Conservation (phyloP, 805 yeast species). For the Candida jianshihensis region DNA sequence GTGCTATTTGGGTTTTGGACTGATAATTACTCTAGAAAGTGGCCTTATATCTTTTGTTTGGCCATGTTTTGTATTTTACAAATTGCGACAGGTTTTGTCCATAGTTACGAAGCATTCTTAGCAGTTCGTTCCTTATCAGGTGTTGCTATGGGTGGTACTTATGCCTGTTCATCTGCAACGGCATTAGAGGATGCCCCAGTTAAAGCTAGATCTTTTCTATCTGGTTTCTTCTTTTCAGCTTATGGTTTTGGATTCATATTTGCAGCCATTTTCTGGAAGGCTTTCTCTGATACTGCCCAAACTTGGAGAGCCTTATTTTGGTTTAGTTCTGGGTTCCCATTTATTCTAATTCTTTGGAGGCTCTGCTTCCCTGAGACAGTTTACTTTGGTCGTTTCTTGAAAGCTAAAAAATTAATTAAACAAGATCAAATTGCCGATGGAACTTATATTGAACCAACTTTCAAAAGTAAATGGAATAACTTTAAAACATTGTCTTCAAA, state of each 20-base stretch:
- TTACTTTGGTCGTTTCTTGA: slow-evolving; percentile 32
- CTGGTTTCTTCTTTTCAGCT: slow-evolving; percentile 53
- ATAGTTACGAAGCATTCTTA: slow-evolving; percentile 49
- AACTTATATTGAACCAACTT: slow-evolving; percentile 21
- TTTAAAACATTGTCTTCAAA: slow-evolving; percentile 32
- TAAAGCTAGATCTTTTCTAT: slow-evolving; percentile 53
- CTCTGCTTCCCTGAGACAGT: slow-evolving; percentile 53
- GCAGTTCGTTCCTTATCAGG: slow-evolving; percentile 62
- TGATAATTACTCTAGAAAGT: slow-evolving; percentile 59
- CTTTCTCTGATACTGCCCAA: slow-evolving; percentile 41
- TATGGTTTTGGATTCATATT: slow-evolving; percentile 62
- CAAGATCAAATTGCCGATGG: slow-evolving; percentile 23
- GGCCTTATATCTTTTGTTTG: slow-evolving; percentile 55
- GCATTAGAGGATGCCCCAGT: slow-evolving; percentile 58
- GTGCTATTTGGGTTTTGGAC: slow-evolving; percentile 56
- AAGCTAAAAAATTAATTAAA: slow-evolving; percentile 21
- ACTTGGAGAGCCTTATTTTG: slow-evolving; percentile 69
- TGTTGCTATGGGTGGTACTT: slow-evolving; percentile 45
- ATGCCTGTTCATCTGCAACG: slow-evolving; percentile 37
- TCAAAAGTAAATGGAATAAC: slow-evolving; percentile 17
- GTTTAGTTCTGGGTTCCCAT: slow-evolving; percentile 64
- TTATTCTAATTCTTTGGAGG: slow-evolving; percentile 52
- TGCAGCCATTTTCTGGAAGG: slow-evolving; percentile 59
- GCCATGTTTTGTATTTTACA: slow-evolving; percentile 47
- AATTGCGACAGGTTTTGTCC: slow-evolving; percentile 58